Percentiles rank a stretch among this genome's conserved stretches.
phyloP scores from a whole-genome alignment of 192 early-diverging fungal species.

The Gigaspora rosea region DNA sequence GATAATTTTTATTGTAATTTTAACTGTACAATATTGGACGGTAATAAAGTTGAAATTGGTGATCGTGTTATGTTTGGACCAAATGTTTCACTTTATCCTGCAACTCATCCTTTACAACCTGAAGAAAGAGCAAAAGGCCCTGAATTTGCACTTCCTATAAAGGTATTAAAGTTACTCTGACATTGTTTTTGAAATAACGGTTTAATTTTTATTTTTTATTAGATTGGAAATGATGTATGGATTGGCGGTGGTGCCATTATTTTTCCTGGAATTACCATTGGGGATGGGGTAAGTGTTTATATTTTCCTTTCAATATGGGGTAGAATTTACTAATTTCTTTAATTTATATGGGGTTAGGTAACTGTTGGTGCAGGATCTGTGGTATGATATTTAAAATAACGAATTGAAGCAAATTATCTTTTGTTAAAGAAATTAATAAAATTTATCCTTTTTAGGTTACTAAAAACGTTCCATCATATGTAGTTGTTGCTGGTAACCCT shows the following conservation, averaged over 20 bases:
- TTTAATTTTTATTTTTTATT: background rate
- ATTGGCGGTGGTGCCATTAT: slow-evolving; percentile 81
- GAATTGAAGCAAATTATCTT: background rate
- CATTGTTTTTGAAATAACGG: background rate
- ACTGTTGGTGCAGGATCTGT: slow-evolving; percentile 81
- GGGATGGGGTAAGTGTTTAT: slow-evolving; percentile 54
- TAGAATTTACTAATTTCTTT: background rate
- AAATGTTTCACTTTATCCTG: slow-evolving; percentile 73
- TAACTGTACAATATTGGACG: slow-evolving; percentile 76
- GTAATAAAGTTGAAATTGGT: slow-evolving; percentile 71
- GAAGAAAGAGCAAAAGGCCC: slow-evolving; percentile 40
- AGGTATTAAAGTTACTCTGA: background rate
- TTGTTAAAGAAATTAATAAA: background rate
- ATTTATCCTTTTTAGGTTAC: slow-evolving; percentile 52
- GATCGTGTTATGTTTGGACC: slow-evolving; percentile 75
- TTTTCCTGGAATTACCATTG: slow-evolving; percentile 86
- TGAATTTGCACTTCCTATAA: slow-evolving; percentile 50
- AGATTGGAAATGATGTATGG: slow-evolving; percentile 88
- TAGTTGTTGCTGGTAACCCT: slow-evolving; percentile 86
- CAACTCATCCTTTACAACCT: slow-evolving; percentile 73
- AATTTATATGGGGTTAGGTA: slow-evolving; percentile 21
- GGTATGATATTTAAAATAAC: slow-evolving; percentile 34
- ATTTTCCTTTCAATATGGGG: background rate
- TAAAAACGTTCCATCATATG: slow-evolving; percentile 77
- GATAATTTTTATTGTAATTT: slow-evolving; percentile 77